Percentiles rank a stretch among this genome's conserved stretches.
Evolutionary conservation across 805 yeast genomes (phyloP).

Genomic region (Brettanomyces bruxellensis): DNA sequence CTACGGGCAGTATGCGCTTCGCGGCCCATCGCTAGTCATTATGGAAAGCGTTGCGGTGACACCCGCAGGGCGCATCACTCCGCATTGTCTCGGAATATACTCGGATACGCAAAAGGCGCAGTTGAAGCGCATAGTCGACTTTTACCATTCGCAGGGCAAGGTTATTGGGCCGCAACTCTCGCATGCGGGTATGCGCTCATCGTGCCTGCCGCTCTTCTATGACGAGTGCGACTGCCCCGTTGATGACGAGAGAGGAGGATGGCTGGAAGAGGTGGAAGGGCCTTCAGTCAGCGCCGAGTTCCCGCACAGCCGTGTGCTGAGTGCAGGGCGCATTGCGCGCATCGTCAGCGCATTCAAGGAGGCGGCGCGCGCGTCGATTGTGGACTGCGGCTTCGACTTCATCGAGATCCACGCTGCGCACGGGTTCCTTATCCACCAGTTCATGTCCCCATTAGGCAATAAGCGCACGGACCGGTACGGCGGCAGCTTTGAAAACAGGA

Average conservation of each 20-base stretch:
- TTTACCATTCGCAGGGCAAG: constrained; percentile 35
- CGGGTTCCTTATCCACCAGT: constrained; percentile 32
- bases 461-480: constrained; percentile 44
- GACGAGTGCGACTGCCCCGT: constrained; percentile 22
- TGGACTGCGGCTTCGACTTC: constrained; percentile 27
- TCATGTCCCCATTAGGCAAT: constrained; percentile 27
- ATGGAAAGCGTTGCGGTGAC: constrained; percentile 31
- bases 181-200: constrained; percentile 45
- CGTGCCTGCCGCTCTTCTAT: constrained; percentile 9
- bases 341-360: constrained; percentile 1
- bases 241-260: constrained; percentile 30
- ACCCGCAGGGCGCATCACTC: constrained; percentile 14
- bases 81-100: constrained; percentile 36
- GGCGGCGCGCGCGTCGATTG: not conserved
- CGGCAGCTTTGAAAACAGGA: constrained; percentile 36
- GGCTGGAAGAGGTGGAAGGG: constrained; percentile 34
- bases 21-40: constrained; percentile 42
- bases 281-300: constrained; percentile 28
- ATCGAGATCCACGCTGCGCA: constrained; percentile 33
- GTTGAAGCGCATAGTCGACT: constrained; percentile 31
- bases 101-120: constrained; percentile 39
- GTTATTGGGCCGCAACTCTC: constrained; percentile 44
- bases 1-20: constrained; percentile 35
- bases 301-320: constrained; percentile 2
- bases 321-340: not conserved